Evolutionary conservation across 2,329 filamentous ascomycete species (phyloP), one percentile per base, ranked within the genome.

Genomic region (Penicillium expansum): DNA sequence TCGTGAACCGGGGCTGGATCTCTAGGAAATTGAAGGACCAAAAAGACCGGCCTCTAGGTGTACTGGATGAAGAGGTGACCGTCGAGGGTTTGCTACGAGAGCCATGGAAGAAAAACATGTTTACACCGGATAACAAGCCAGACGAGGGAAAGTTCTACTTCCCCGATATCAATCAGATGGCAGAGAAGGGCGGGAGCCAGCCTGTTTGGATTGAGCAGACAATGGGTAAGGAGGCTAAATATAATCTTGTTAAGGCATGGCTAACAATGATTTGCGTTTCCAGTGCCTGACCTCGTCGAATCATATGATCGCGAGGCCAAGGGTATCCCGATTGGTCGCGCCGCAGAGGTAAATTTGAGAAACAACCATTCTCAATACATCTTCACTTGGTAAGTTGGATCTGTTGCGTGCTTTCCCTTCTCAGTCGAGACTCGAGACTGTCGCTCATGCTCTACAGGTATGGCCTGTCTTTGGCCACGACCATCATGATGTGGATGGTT

Each of bases 311-410:
- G 91, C 69, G 84, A 90, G 70, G 82, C 83, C 14, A 89, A 88
- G 67, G 94, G 94, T 29, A 87, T 97, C 58, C 94, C 94, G 1
- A 93, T 97, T 71, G 94, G 92, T 14, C 84, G 93, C 70, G 79
- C 91, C 7, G 84, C 94, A 5, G 91, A 96, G 76, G 92, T 99
- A 59, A 96, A 95, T 72, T 79, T 99, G 70, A 85, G 91, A 73
- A 99, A 99, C 73, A 97, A 96, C 76, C 94, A 99, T 76, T 87
- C 91, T 62, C 94, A 97, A 80, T 99, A 99, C 76, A 99, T 99
- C 66, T 94, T 97, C 75, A 99, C 94, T 64, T 99, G 94, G 94
- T 97, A 85, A 70, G 86, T 76, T 32, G 37, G 18, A 29, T 49
- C 11, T 2, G 20, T 48, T 33, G 43, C 13, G n/a, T 27, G 18